phyloP scores from a whole-genome alignment of 306 rosid species.

The Trifolium repens region DNA sequence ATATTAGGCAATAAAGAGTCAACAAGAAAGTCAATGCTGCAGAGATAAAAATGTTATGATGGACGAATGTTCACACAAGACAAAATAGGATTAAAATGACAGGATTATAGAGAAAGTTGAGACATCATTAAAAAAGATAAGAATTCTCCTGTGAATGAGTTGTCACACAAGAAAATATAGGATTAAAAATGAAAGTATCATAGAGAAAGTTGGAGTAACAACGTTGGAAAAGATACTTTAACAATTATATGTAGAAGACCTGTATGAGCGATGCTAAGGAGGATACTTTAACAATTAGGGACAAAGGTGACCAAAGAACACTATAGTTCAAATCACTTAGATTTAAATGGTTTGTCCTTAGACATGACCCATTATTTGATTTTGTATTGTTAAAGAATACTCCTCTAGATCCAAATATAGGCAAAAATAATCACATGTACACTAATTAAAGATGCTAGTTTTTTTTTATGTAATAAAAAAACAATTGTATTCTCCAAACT shows the following conservation, averaged over 20 bases:
- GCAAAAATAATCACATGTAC: too few species aligned
- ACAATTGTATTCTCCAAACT: too few species aligned
- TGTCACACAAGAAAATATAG: too few species aligned
- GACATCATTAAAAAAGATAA: background rate
- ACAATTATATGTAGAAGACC: background rate
- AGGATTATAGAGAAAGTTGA: background rate
- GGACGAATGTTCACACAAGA: background rate
- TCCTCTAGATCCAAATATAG: background rate
- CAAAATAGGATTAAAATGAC: background rate
- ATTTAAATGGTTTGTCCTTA: conserved; percentile 5
- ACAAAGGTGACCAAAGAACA: background rate
- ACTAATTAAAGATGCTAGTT: too few species aligned
- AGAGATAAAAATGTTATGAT: background rate
- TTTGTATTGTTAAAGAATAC: background rate
- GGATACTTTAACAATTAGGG: conserved; percentile 2
- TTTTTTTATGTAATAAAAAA: too few species aligned
- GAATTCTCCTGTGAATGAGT: background rate
- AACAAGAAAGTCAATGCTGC: background rate
- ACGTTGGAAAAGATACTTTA: background rate
- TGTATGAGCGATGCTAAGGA: background rate
- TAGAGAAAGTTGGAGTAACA: background rate
- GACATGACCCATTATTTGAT: background rate
- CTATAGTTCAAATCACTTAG: conserved; percentile 1
- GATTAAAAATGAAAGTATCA: background rate
- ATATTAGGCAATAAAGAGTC: background rate